Base-by-base conservation (phyloP, 768 basidiomycete species). In the Leccinum imitatum region DNA sequence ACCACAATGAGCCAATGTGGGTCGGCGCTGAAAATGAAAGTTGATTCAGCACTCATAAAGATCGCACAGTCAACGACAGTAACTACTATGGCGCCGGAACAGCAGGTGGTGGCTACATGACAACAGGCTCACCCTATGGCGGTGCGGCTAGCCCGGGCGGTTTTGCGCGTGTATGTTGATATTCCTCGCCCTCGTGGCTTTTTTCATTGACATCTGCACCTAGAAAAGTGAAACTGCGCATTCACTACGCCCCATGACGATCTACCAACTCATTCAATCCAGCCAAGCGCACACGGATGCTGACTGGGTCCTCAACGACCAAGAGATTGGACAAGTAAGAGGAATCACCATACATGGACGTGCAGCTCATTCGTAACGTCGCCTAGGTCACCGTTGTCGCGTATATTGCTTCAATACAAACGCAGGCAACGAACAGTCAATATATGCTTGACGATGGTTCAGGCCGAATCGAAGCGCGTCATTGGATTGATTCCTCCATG, bases 391-490 rank as follows among this genome's bases (percentile, higher is more conserved):
- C 88, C 0, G 65, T 92, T 47, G 87, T 94, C 3, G 93, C 84
- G 2, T 84, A 89, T 66, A 86, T 97, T 3, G 77, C 84, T 10
- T 83, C 84, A 17, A 78, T 91, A 30, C 80, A 87, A 60, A 76
- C 77, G 8, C 88, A 90, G 61, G 80, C 91, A 3, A 98, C 95
- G 2, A 94, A 95, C 66, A 84, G 83, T 58, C 84, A 87, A 37
- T 93, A 93, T 69, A 74, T 77, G 59, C 77, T 99, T 5, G 90
- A 95, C 59, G 96, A 99, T 71, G 93, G 95, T 13, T 91, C 91
- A 3, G 93, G 89, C 21, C 76, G 75, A 47, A 83, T 90, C 19
- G 90, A 92, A 67, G 88, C 86, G 23, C 84, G 90, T 23, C 87
- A 87, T 62, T 98, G 96, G 95, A 77, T 87, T 10, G 92, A 94